These are phyloP conservation scores for Vaccinium macrocarpon DNA, from an alignment of 148 eudicot genomes.

Conservation along the genomic window DNA sequence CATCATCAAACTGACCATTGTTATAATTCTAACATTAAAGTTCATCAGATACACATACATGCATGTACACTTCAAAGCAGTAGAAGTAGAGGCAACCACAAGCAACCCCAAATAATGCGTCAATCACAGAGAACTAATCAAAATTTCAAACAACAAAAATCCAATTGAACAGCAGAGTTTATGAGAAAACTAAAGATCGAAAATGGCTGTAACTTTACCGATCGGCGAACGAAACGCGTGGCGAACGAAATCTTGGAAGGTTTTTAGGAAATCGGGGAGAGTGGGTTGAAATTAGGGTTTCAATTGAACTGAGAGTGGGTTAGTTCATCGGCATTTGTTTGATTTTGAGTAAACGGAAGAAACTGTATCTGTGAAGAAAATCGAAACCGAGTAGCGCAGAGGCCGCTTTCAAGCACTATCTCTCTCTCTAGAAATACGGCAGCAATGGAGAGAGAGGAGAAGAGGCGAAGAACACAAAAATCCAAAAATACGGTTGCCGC, in stretches of 20 bases:
- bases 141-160: background rate
- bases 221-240: constrained; percentile 11
- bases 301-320: background rate
- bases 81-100: background rate
- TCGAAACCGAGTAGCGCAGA: background rate
- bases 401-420: background rate
- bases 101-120: background rate
- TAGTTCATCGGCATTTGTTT: background rate
- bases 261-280: background rate
- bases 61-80: background rate
- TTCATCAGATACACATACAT: background rate
- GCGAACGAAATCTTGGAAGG: constrained; percentile 12
- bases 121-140: background rate
- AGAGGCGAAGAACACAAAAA: constrained; percentile 1
- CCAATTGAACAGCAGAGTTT: background rate
- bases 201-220: constrained; percentile 9
- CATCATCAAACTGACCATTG: background rate
- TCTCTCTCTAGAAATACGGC: background rate
- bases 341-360: background rate
- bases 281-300: constrained; percentile 3
- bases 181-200: background rate
- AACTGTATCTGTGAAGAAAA: background rate
- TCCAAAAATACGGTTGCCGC: constrained; percentile 21
- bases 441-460: background rate
- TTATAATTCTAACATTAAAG: background rate